Base-by-base conservation (phyloP, 2,329 filamentous ascomycete species). In the Lasiodiplodia theobromae region DNA sequence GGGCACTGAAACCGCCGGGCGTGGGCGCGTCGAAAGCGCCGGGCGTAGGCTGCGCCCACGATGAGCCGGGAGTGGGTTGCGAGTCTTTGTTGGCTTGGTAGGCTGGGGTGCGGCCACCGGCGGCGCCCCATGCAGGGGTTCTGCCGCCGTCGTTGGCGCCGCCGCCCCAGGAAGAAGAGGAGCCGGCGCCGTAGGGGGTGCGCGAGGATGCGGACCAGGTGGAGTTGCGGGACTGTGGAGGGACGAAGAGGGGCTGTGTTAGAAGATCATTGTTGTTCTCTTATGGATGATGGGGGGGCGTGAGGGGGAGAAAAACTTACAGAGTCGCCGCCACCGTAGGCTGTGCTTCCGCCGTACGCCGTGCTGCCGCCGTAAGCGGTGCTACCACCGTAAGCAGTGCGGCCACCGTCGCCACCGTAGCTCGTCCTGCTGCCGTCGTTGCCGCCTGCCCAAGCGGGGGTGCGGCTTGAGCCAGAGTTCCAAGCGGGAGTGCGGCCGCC, bases 171-270 rank as follows among this genome's bases (percentile, higher is more conserved):
- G 79, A 86, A 70, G 91, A 91, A 18, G 49, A 44, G 74, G 91
- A 91, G n/a, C 57, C 67, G 83, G 92, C 95, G 66, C 90, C 88
- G 65, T 91, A 92, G 2, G 93, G 91, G 44, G 80, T 81, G 44
- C 78, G 75, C 37, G 69, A 71, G 66, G 77, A 78, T 47, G 79
- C 73, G 69, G 77, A 78, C 78, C 78, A 81, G 2, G 78, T 76
- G 11, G 77, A 63, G 16, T 25, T 73, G 75, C 78, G 71, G 52
- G 6, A 63, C 34, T 57, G 28, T 51, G 51, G 23, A 3, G 37
- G 54, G 44, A 44, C 56, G n/a, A 60, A 60, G 37, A 60, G 23
- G 12, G 47, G 56, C 56, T 60, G 31, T 53, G 56, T 60, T 60
- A 60, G 54, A 23, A 57, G 31, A 44, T 60, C 56, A 62, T 62